Evolutionary conservation across 768 basidiomycete species (phyloP).

Genomic region (Pleurotus pulmonarius): DNA sequence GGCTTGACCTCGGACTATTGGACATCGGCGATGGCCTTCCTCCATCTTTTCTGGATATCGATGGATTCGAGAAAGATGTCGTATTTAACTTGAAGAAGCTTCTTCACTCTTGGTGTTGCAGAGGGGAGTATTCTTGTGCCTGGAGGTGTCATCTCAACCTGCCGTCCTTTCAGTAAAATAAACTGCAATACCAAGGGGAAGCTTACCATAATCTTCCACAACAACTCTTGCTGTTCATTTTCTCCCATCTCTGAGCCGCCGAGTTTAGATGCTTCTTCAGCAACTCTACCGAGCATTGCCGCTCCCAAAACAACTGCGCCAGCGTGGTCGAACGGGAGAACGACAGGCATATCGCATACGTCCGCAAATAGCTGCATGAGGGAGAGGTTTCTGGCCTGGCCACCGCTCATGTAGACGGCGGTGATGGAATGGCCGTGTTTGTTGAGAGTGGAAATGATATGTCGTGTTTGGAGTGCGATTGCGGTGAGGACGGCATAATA

Average conservation of each 20-base stretch:
- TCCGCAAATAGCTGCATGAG: conserved; percentile 91
- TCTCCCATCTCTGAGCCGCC: conserved; percentile 29
- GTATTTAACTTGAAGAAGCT: conserved; percentile 87
- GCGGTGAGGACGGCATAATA: conserved; percentile 91
- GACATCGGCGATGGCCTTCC: conserved; percentile 66
- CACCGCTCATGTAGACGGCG: conserved; percentile 88
- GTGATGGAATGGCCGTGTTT: conserved; percentile 74
- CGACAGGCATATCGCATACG: conserved; percentile 75
- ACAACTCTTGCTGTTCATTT: conserved; percentile 51
- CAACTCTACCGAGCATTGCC: conserved; percentile 91
- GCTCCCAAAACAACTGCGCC: conserved; percentile 90
- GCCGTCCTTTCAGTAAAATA: not conserved
- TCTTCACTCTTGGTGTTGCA: conserved; percentile 61
- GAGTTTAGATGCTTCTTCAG: conserved; percentile 44
- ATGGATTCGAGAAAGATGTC: conserved; percentile 88
- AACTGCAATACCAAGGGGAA: not conserved
- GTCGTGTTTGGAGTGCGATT: conserved; percentile 90
- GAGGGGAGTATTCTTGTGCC: conserved; percentile 69
- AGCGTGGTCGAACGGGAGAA: conserved; percentile 72
- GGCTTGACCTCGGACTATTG: conserved; percentile 15
- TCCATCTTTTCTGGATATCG: conserved; percentile 87
- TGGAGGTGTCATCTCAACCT: conserved; percentile 91
- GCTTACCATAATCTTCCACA: conserved; percentile 92
- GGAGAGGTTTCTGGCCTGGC: conserved; percentile 85
- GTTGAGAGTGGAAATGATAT: conserved; percentile 92